phyloP scores from a whole-genome alignment of 345 rosid species.

The Eutrema japonicum region DNA sequence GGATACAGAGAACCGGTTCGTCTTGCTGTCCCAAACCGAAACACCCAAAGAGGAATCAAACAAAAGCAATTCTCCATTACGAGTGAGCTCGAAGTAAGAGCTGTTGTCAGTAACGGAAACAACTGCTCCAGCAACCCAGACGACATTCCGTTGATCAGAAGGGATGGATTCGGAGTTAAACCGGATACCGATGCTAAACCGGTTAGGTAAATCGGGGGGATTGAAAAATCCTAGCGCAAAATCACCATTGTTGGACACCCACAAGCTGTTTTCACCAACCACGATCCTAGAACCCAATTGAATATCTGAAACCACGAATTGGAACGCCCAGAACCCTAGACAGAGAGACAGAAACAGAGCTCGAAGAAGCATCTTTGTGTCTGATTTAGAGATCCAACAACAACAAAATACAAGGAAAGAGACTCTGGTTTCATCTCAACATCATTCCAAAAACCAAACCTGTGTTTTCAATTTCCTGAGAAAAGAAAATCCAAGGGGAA shows the following conservation, averaged over 20 bases:
- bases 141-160: conserved; percentile 50
- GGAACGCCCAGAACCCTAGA: conserved; percentile 45
- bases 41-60: conserved; percentile 54
- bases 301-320: conserved; percentile 54
- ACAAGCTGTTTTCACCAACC: conserved; percentile 52
- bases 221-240: conserved; percentile 72
- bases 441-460: conserved; percentile 32
- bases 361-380: conserved; percentile 50
- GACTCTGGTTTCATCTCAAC: conserved; percentile 39
- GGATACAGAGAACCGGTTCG: conserved; percentile 57
- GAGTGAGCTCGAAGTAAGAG: conserved; percentile 70
- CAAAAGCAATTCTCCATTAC: conserved; percentile 65
- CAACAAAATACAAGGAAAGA: conserved; percentile 20
- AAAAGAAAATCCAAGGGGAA: conserved; percentile 1
- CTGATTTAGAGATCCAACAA: conserved; percentile 37
- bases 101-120: conserved; percentile 53
- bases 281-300: conserved; percentile 66
- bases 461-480: conserved; percentile 22
- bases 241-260: conserved; percentile 74
- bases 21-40: conserved; percentile 63
- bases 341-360: conserved; percentile 50
- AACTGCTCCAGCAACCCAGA: conserved; percentile 83
- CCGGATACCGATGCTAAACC: conserved; percentile 72
- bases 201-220: conserved; percentile 55
- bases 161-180: conserved; percentile 68